Conservation (phyloP, 2,329 filamentous ascomycete genomes). For the Ilyonectria mors-panacis region DNA sequence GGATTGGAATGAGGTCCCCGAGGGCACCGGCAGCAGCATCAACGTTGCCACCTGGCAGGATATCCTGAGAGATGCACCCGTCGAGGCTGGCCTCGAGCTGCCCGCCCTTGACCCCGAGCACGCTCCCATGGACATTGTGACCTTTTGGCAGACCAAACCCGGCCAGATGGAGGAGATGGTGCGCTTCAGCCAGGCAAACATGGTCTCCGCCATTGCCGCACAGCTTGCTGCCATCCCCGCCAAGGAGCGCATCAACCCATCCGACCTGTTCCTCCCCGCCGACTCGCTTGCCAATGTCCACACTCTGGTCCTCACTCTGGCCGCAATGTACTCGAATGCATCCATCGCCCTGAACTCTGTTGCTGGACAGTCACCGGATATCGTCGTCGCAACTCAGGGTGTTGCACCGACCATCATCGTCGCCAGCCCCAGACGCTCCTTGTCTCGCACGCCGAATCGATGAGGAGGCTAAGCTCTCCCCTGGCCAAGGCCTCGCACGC, state of each 20-base stretch:
- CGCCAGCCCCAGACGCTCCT: slow-evolving; percentile 79
- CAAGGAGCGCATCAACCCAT: slow-evolving; percentile 78
- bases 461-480: slow-evolving; percentile 71
- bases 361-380: slow-evolving; percentile 79
- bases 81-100: slow-evolving; percentile 72
- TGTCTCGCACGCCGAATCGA: slow-evolving; percentile 75
- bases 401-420: slow-evolving; percentile 88
- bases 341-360: slow-evolving; percentile 93
- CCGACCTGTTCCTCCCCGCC: slow-evolving; percentile 88
- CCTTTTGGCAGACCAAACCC: slow-evolving; percentile 75
- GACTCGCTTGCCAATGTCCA: slow-evolving; percentile 86
- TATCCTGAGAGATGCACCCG: slow-evolving; percentile 79
- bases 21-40: slow-evolving; percentile 80
- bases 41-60: slow-evolving; percentile 96
- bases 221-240: slow-evolving; percentile 83
- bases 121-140: slow-evolving; percentile 70
- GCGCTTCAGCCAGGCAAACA: slow-evolving; percentile 84
- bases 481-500: slow-evolving; percentile 79
- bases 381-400: slow-evolving; percentile 80
- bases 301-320: slow-evolving; percentile 83
- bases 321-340: slow-evolving; percentile 86
- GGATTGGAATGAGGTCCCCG: slow-evolving; percentile 93
- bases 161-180: slow-evolving; percentile 77
- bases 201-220: slow-evolving; percentile 88
- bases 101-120: slow-evolving; percentile 72